Conservation (phyloP, 2,329 filamentous ascomycete species). For the Nemania serpens region DNA sequence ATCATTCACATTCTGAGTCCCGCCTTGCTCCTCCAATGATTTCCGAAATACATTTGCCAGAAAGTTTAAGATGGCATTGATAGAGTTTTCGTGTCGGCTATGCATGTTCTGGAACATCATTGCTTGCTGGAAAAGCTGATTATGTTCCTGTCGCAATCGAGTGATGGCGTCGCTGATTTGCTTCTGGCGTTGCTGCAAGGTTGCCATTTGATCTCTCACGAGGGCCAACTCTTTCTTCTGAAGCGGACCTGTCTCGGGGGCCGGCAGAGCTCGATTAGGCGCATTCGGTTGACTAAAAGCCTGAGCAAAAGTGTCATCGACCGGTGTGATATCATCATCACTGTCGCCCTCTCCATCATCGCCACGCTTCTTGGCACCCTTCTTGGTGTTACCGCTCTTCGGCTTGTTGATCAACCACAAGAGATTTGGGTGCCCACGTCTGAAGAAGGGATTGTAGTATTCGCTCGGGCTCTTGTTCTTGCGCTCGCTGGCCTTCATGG, state of each 20-base stretch:
- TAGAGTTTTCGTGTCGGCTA: slow-evolving; percentile 96
- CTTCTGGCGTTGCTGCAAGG: slow-evolving; percentile 83
- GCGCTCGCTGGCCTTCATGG: slow-evolving; percentile 94
- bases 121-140: slow-evolving; percentile 85
- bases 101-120: slow-evolving; percentile 88
- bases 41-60: slow-evolving; percentile 95
- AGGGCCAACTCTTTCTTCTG: slow-evolving; percentile 75
- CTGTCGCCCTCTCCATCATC: slow-evolving; percentile 72
- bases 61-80: slow-evolving; percentile 98
- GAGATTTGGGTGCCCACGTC: slow-evolving; percentile 87
- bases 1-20: slow-evolving; percentile 77
- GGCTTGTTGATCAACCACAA: slow-evolving; percentile 97
- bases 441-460: slow-evolving; percentile 97
- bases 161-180: slow-evolving; percentile 83
- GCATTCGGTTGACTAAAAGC: slow-evolving; percentile 36
- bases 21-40: slow-evolving; percentile 82
- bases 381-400: slow-evolving; percentile 68
- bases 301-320: slow-evolving; percentile 53
- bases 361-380: slow-evolving; percentile 62
- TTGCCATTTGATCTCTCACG: slow-evolving; percentile 78
- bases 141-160: slow-evolving; percentile 81
- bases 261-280: slow-evolving; percentile 46
- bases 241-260: slow-evolving; percentile 53
- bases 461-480: slow-evolving; percentile 98
- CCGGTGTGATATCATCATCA: slow-evolving; percentile 62